These are phyloP conservation scores for Conidiobolus coronatus DNA, from an alignment of 371 early-diverging fungal genomes.

Conservation along the genomic window DNA sequence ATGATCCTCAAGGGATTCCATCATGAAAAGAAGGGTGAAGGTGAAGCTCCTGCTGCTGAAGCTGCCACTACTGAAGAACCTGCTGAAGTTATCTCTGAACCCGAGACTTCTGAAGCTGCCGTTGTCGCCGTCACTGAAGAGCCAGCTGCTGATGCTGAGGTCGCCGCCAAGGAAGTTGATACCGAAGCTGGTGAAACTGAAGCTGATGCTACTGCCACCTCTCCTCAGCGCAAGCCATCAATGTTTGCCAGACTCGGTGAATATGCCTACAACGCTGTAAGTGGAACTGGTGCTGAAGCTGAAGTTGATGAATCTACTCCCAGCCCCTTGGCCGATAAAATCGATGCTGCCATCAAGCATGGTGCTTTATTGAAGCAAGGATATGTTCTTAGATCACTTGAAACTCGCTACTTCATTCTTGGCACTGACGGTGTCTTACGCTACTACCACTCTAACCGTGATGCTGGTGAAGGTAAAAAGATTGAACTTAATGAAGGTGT, in stretches of 20 bases:
- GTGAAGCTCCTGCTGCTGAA: not conserved
- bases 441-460: slow-evolving; percentile 2
- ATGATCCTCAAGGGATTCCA: not conserved
- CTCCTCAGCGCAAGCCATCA: not conserved
- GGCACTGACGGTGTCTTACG: not conserved
- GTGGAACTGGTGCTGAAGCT: not conserved
- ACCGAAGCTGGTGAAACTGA: slow-evolving; percentile 2
- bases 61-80: not conserved
- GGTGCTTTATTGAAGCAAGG: slow-evolving; percentile 3
- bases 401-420: slow-evolving; percentile 1
- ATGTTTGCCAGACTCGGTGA: not conserved
- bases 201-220: not conserved
- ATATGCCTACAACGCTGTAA: slow-evolving; percentile 2
- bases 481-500: not conserved
- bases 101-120: not conserved
- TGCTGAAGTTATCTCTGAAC: not conserved
- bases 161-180: not conserved
- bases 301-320: not conserved
- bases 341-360: not conserved
- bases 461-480: slow-evolving; percentile 2
- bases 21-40: not conserved
- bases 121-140: not conserved
- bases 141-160: not conserved
- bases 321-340: not conserved
- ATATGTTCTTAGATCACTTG: not conserved